A percentile compares a stretch with the other conserved stretches of the same genome.
Conservation (phyloP, 1,284 basidiomycete species). For the Austroboletus niveus region DNA sequence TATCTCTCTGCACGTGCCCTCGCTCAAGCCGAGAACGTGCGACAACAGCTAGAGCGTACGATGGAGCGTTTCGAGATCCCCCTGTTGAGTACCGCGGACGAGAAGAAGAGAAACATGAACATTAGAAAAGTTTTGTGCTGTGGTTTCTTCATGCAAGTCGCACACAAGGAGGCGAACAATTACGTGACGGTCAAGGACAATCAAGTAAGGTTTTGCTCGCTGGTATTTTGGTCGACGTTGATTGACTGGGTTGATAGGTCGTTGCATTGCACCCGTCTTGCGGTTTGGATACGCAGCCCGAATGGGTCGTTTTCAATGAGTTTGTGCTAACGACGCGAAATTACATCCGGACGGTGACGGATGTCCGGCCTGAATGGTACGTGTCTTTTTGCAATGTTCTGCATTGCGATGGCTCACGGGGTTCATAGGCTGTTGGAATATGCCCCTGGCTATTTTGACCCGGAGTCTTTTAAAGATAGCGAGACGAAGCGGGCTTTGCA, state of each 20-base stretch:
- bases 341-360: constrained; percentile 92
- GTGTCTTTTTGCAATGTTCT: constrained; percentile 20
- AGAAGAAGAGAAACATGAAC: constrained; percentile 76
- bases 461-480: neutral
- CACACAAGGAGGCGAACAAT: constrained; percentile 86
- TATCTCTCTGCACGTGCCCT: constrained; percentile 87
- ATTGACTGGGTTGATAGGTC: constrained; percentile 44
- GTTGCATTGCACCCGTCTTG: constrained; percentile 95
- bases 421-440: constrained; percentile 75
- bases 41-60: constrained; percentile 82
- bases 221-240: neutral
- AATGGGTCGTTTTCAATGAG: constrained; percentile 98
- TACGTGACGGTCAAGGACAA: constrained; percentile 95
- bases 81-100: constrained; percentile 76
- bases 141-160: constrained; percentile 99
- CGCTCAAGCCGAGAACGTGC: constrained; percentile 94
- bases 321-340: constrained; percentile 91
- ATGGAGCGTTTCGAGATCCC: constrained; percentile 95
- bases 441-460: constrained; percentile 38
- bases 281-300: constrained; percentile 89
- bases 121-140: constrained; percentile 86
- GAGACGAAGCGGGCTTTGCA: neutral
- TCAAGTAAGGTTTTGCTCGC: constrained; percentile 47
- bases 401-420: neutral
- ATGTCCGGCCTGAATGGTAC: constrained; percentile 87